phyloP scores from a whole-genome alignment of 352 stramenopile genomes.

The Phytopythium montanum region DNA sequence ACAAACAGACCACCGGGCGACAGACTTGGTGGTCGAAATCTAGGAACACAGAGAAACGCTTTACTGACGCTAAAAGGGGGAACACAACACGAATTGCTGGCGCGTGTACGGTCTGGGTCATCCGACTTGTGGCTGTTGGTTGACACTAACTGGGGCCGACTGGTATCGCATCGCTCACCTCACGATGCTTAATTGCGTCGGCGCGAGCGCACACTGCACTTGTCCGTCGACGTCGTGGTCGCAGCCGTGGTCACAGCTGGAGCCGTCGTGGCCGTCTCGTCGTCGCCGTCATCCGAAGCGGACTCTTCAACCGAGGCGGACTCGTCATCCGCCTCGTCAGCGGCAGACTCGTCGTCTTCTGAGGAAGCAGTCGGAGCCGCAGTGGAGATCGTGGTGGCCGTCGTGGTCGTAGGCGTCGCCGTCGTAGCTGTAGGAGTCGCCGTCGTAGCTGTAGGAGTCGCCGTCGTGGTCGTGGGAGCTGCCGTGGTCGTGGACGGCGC shows the following conservation, averaged over 20 bases:
- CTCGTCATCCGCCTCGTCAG: slow-evolving; percentile 7
- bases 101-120: background rate
- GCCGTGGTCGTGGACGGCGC: slow-evolving; percentile 3
- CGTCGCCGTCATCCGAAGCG: slow-evolving; percentile 8
- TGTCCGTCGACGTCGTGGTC: background rate
- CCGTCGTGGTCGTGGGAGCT: slow-evolving; percentile 12
- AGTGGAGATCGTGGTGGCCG: background rate
- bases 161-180: background rate
- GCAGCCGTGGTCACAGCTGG: background rate
- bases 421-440: slow-evolving; percentile 19
- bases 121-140: background rate
- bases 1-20: too few species aligned
- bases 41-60: background rate
- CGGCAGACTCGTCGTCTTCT: slow-evolving; percentile 12
- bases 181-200: slow-evolving; percentile 3
- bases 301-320: slow-evolving; percentile 15
- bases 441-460: slow-evolving; percentile 15
- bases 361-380: slow-evolving; percentile 1
- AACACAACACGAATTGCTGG: background rate
- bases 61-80: too few species aligned
- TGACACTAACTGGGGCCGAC: background rate
- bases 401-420: slow-evolving; percentile 7
- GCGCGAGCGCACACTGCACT: slow-evolving; percentile 7
- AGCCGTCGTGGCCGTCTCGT: background rate
- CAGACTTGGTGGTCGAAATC: too few species aligned